Evolutionary conservation across 306 rosid species (phyloP), one percentile per base, ranked within the genome.

Genomic region (Purshia tridentata): DNA sequence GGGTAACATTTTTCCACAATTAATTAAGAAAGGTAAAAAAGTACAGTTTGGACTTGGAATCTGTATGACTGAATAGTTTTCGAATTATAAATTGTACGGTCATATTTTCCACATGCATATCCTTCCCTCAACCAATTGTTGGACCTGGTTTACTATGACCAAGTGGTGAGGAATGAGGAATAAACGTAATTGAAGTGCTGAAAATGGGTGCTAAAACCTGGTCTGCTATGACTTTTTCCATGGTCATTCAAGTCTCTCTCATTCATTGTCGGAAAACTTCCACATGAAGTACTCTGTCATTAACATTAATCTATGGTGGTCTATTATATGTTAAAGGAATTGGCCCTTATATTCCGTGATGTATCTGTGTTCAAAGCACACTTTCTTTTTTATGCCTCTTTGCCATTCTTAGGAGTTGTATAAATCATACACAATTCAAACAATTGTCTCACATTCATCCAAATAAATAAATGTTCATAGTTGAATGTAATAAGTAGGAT

Each of bases 161-260:
- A 20, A 20, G 40, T 22, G 35, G 50, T 44, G n/a, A 64, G 19
- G 69, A 64, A 50, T 64, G 51, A 46, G n/a, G 56, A 42, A 16
- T 41, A 10, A 42, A 64, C 68, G 4, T 63, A 6, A 18, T 1
- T 20, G 40, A 39, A 56, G 61, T 22, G 20, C 60, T 55, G 23
- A 12, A 56, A 56, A 56, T 56, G 61, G 22, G 39, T 39, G 11
- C 1, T 20, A 56, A 56, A 23, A 16, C 37, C 51, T 44, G 69
- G 69, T 65, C 53, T 19, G 37, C 69, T 44, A 45, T 64, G 69
- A 65, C 54, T 65, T 20, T 45, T 45, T 45, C 53, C 54, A 55
- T 52, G 22, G 56, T 52, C 11, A 20, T 0, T 29, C 2, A 29
- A 29, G 35, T 29, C 35, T 29, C 2, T 29, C 35, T 29, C 35